A percentile compares a stretch with the other conserved stretches of the same genome.
Evolutionary conservation across 2,329 filamentous ascomycete genomes (phyloP).

Genomic region (Gliomastix tumulicola): DNA sequence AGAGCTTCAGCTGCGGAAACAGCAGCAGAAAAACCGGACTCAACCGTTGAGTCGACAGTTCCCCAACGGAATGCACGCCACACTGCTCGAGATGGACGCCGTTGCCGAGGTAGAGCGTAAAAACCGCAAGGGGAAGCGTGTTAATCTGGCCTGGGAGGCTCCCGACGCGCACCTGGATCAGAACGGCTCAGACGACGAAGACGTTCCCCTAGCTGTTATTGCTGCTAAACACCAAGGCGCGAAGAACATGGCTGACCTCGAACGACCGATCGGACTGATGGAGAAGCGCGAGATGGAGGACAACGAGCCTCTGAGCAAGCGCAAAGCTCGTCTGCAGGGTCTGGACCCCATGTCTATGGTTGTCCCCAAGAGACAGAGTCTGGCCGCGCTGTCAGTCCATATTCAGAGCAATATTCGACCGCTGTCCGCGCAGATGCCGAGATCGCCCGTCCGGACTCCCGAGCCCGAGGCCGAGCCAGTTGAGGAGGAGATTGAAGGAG

Average conservation of each 20-base stretch:
- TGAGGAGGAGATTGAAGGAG: conserved; percentile 50
- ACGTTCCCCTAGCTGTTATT: conserved; percentile 81
- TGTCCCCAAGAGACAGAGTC: conserved; percentile 33
- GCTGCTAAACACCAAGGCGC: conserved; percentile 51
- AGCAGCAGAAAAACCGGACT: conserved; percentile 76
- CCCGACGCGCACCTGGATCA: conserved; percentile 37
- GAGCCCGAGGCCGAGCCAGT: conserved; percentile 32
- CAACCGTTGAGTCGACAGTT: conserved; percentile 48
- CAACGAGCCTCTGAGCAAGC: conserved; percentile 77
- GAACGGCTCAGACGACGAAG: conserved; percentile 61
- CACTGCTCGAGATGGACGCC: conserved; percentile 82
- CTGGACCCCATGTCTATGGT: conserved; percentile 37
- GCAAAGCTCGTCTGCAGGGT: conserved; percentile 69
- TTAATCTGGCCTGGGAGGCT: conserved; percentile 89
- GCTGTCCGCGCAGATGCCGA: conserved; percentile 1
- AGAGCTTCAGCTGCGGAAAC: conserved; percentile 85
- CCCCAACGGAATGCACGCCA: conserved; percentile 82
- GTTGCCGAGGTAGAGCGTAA: conserved; percentile 80
- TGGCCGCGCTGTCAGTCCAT: conserved; percentile 30
- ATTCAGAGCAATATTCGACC: conserved; percentile 4
- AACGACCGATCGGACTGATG: conserved; percentile 66
- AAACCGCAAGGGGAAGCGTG: conserved; percentile 64
- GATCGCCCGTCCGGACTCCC: conserved; percentile 10
- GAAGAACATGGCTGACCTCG: conserved; percentile 44
- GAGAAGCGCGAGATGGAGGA: conserved; percentile 83